Evolutionary conservation across 2,329 filamentous ascomycete genomes (phyloP), one percentile per base, ranked within the genome.

Genomic region (Phoma sp.): DNA sequence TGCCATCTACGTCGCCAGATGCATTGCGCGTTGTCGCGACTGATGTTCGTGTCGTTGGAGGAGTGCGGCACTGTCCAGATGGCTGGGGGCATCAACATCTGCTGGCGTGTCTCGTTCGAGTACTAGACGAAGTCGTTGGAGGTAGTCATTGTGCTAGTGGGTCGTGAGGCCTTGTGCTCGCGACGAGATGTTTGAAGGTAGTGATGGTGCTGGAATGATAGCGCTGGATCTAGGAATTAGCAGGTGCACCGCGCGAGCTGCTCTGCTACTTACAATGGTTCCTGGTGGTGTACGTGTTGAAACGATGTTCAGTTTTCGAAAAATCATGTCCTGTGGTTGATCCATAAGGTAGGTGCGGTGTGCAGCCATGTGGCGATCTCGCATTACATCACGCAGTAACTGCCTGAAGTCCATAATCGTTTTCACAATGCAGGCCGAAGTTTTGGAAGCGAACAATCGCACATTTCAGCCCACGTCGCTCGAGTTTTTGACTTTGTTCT

Each of bases 401-500:
- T 38, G 22, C 36, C 33, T 7, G 4, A 7, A 12, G 4, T 19
- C 2, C 9, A 36, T 12, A 19, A 19, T 2, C 6, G 10, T 9
- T 2, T 17, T 7, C 36, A 38, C 36, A 22, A 38, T 5, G 36
- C 36, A 38, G 17, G 19, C 8, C 21, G 17, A 24, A 2, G 22
- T 7, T 38, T 3, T 38, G 13, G 10, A 9, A 6, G 8, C n/a
- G 21, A 12, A 19, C n/a, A 37, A 10, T 39, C 22, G 12, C 37
- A 22, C 17, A 15, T 19, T 33, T 55, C 47, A 51, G 6, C 37
- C 46, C n/a, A 33, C 29, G 7, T 51, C 43, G 1, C 38, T 41
- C 13, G 27, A 4, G 10, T 21, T 25, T 17, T 55, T 57, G n/a
- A 35, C 45, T n/a, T 60, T 61, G 21, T 54, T 63, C 45, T 57